Base-by-base conservation (phyloP, 495 filamentous ascomycete species). In the Hypoxylon cercidicola region DNA sequence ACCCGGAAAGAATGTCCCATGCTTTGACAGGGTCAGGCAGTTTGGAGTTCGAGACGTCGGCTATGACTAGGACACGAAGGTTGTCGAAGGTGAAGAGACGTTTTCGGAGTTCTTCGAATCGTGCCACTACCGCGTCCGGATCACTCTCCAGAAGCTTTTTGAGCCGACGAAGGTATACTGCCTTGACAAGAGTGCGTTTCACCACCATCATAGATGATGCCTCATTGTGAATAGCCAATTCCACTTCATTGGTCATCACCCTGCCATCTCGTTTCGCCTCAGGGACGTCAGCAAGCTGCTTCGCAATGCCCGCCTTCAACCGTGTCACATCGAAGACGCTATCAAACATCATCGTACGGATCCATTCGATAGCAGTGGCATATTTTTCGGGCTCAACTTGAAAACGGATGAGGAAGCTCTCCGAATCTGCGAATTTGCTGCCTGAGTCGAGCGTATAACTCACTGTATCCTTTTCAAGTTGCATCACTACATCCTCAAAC, bases 321-420 rank as follows among this genome's bases (percentile, higher is more conserved):
- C 96, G 85, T 25, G 77, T 83, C 11, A 88, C 82, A 62, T 98
- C 95, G 66, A 97, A 97, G 49, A 98, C 81, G 43, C 89, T 89
- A 70, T 93, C 87, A 75, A 92, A 96, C 70, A 95, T 86, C 74
- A 98, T 78, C n/a, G 89, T 89, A 35, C 85, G 87, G 11, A 98
- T 77, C 95, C 93, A 97, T 47, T 88, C 83, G 64, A 99, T 89
- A 15, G 90, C 88, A 0, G 85, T 85, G 55, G 85, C 81, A 76
- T 97, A 98, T 69, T 96, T 96, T 55, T 93, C 91, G 9, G 87
- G 85, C 73, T 99, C 95, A 12, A 94, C 85, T 69, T 93, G 88
- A 75, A 99, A 88, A 45, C 87, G 87, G 52, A 97, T 88, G 37
- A 84, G 83, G 34, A 98, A 75, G 72, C 90, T 86, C 75, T 98